Evolutionary conservation across 805 yeast genomes (phyloP).

Genomic region (Lipomyces sp.): DNA sequence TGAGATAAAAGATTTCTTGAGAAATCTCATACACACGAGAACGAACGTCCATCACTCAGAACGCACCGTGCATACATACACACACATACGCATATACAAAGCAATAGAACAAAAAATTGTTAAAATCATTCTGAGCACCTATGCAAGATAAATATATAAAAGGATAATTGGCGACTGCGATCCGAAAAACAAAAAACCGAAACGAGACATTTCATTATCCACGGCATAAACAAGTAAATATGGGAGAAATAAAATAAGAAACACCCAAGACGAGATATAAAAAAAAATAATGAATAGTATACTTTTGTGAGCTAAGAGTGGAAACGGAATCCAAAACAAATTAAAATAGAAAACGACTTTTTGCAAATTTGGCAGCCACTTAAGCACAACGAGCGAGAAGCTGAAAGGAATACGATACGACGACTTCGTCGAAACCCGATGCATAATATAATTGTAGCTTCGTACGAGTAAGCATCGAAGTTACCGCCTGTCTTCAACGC

Average conservation of each 20-base stretch:
- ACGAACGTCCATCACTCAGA: no score
- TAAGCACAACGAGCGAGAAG: background rate
- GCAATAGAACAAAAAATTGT: background rate
- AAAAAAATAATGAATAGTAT: constrained; percentile 4
- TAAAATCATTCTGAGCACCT: background rate
- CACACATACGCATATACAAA: background rate
- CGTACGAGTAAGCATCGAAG: no score
- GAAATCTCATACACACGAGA: no score
- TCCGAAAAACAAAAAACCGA: background rate
- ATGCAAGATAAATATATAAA: background rate
- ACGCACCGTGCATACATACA: background rate
- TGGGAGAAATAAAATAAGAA: constrained; percentile 1
- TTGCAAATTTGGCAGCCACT: background rate
- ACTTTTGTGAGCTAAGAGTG: background rate
- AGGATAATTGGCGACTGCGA: background rate
- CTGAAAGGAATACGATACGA: background rate
- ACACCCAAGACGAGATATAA: background rate
- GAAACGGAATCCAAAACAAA: constrained; percentile 1
- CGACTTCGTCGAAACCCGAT: no score
- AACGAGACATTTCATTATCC: background rate
- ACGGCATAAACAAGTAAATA: background rate
- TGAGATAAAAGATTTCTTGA: background rate
- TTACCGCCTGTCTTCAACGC: no score
- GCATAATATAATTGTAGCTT: no score
- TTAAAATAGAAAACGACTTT: background rate